Evolutionary conservation across 345 rosid genomes (phyloP), one percentile per base, ranked within the genome.

Genomic region (Clarkia xantiana): DNA sequence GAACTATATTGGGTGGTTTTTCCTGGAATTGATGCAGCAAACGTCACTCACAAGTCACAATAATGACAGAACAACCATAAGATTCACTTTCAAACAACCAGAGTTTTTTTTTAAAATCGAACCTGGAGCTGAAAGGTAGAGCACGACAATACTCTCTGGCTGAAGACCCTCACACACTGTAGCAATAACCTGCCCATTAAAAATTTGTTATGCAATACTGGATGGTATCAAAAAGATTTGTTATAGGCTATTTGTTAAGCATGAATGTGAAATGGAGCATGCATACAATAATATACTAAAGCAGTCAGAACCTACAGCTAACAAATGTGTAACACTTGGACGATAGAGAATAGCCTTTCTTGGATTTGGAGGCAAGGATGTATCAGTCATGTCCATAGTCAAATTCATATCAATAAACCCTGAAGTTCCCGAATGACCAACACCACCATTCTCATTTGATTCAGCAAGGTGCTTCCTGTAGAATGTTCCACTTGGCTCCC

Each of bases 51-150:
- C 6, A 29, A 45, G 22, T 54, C 9, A 41, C 6, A 29, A 29
- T 25, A 25, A 49, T 17, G 10, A 29, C 18, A 17, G 14, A 29
- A 49, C 5, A 49, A 34, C n/a, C 13, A 49, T 29, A 19, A 8
- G 14, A 49, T 15, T 49, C 38, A 17, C 17, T 49, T 25, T 14
- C 40, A 49, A 29, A 29, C 42, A 52, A 34, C 51, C 60, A 57
- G 17, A 60, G 51, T 49, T 62, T 40, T 25, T 36, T 55, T 15
- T 62, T 53, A 49, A 63, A 70, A 60, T 55, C 40, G 43, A 58
- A 91, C 98, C 98, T 55, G 94, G 70, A 36, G 95, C 83, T 44
- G 98, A 82, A 58, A 91, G 52, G 73, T 91, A 86, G 55, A 91
- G 48, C 47, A 91, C 67, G 83, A 80, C 67, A 43, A 91, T 56